These are phyloP conservation scores for Colletotrichum karsti DNA, from an alignment of 2,329 filamentous ascomycete species.

Conservation along the genomic window DNA sequence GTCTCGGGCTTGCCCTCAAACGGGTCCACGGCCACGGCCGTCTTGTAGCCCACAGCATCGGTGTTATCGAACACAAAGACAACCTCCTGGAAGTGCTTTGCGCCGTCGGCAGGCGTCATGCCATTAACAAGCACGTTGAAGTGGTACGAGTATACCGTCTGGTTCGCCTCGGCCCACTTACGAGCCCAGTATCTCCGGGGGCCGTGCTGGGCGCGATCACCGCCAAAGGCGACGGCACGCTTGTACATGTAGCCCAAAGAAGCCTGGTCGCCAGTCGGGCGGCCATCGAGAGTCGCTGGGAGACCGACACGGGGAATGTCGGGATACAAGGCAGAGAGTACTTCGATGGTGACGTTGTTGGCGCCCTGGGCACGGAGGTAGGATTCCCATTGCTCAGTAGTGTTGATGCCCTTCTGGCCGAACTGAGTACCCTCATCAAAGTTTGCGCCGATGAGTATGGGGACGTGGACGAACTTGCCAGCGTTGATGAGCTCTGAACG, in stretches of 20 bases:
- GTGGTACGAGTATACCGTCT: slow-evolving; percentile 64
- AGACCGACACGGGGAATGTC: slow-evolving; percentile 56
- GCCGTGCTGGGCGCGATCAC: slow-evolving; percentile 65
- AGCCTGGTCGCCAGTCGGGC: slow-evolving; percentile 33
- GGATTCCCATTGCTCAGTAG: slow-evolving; percentile 57
- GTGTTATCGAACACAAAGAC: slow-evolving; percentile 59
- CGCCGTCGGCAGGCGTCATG: slow-evolving; percentile 31
- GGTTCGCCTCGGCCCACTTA: slow-evolving; percentile 54
- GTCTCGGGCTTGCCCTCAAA: slow-evolving; percentile 50
- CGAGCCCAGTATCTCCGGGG: slow-evolving; percentile 61
- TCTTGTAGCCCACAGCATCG: slow-evolving; percentile 55
- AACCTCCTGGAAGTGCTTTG: slow-evolving; percentile 39
- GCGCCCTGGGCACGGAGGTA: slow-evolving; percentile 40
- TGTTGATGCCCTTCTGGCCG: slow-evolving; percentile 61
- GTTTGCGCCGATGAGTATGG: slow-evolving; percentile 70
- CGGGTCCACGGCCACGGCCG: slow-evolving; percentile 51
- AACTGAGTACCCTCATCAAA: slow-evolving; percentile 71
- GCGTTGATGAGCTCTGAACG: slow-evolving; percentile 60
- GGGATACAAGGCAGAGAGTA: slow-evolving; percentile 56
- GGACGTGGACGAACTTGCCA: slow-evolving; percentile 70
- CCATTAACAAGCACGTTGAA: slow-evolving; percentile 47
- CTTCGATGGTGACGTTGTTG: slow-evolving; percentile 38
- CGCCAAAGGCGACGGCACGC: slow-evolving; percentile 60
- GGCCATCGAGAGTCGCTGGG: slow-evolving; percentile 49
- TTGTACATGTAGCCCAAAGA: slow-evolving; percentile 58